Conservation (phyloP, 352 stramenopile genomes). For the Salisapilia sapeloensis region DNA sequence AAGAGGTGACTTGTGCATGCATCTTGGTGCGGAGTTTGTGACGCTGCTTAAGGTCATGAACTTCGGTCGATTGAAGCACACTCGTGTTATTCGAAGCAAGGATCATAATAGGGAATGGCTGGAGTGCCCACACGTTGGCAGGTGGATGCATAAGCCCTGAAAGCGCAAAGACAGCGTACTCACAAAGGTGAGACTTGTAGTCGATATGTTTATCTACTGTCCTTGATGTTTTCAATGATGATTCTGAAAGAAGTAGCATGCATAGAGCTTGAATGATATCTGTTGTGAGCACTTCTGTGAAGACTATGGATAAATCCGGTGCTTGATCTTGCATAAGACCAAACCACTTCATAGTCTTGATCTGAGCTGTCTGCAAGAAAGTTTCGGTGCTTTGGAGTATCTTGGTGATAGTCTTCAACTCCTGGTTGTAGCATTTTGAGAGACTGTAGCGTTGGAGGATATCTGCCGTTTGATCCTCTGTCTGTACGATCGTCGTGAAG, state of each 20-base stretch:
- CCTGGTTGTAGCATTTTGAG: slow-evolving; percentile 19
- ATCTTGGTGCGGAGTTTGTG: slow-evolving; percentile 54
- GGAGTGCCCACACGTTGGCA: slow-evolving; percentile 28
- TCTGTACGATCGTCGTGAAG: slow-evolving; percentile 34
- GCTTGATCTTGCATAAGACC: slow-evolving; percentile 57
- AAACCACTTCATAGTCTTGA: slow-evolving; percentile 61
- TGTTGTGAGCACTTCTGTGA: slow-evolving; percentile 38
- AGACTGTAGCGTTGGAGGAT: slow-evolving; percentile 10
- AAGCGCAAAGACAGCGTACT: slow-evolving; percentile 49
- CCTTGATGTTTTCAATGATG: slow-evolving; percentile 18
- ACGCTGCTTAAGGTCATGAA: slow-evolving; percentile 18
- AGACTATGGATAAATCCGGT: slow-evolving; percentile 20
- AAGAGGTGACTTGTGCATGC: slow-evolving; percentile 40
- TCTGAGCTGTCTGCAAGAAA: slow-evolving; percentile 13
- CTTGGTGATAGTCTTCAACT: slow-evolving; percentile 20
- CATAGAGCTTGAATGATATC: slow-evolving; percentile 47
- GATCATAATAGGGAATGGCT: slow-evolving; percentile 38
- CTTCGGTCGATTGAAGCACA: neutral
- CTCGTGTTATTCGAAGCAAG: slow-evolving; percentile 9
- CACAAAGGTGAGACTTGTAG: slow-evolving; percentile 8
- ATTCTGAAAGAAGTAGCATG: slow-evolving; percentile 24
- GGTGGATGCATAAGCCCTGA: slow-evolving; percentile 56
- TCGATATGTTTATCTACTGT: slow-evolving; percentile 6
- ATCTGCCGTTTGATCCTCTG: slow-evolving; percentile 4
- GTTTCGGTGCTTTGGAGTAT: slow-evolving; percentile 17